These are phyloP conservation scores for Kuraishia molischiana DNA, from an alignment of 805 yeast species.

Conservation along the genomic window DNA sequence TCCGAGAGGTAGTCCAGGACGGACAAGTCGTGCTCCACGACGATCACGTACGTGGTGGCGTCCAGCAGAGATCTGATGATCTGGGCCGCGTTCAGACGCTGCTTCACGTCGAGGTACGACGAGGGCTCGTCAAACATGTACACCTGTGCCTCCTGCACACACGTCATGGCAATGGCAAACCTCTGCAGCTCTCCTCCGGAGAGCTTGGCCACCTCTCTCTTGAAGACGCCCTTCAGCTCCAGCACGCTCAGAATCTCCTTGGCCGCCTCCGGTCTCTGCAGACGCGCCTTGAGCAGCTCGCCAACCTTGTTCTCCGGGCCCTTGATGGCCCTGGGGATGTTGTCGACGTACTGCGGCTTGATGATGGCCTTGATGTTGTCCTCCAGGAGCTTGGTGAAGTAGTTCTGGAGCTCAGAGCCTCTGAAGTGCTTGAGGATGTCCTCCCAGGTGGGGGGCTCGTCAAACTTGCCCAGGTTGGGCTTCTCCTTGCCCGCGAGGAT, in stretches of 20 bases:
- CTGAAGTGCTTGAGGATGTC: conserved; percentile 86
- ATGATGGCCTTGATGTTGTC: conserved; percentile 94
- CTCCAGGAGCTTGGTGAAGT: conserved; percentile 87
- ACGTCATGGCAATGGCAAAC: conserved; percentile 95
- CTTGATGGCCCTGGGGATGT: conserved; percentile 91
- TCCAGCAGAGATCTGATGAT: conserved; percentile 79
- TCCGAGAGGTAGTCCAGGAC: conserved; percentile 96
- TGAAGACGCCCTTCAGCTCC: conserved; percentile 67
- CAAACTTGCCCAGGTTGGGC: conserved; percentile 91
- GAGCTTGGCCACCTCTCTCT: conserved; percentile 81
- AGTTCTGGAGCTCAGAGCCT: conserved; percentile 96
- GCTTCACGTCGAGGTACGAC: conserved; percentile 95
- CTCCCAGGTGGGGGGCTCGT: conserved; percentile 97
- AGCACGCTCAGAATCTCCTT: conserved; percentile 58
- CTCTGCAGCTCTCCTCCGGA: conserved; percentile 99
- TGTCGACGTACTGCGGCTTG: conserved; percentile 98
- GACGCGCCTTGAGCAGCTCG: conserved; percentile 60
- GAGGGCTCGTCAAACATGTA: conserved; percentile 99
- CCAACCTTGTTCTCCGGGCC: conserved; percentile 81
- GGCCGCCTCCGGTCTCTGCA: conserved; percentile 60
- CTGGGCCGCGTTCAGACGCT: conserved; percentile 95
- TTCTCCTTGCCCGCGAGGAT: conserved; percentile 95
- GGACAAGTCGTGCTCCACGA: conserved; percentile 98
- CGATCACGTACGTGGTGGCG: conserved; percentile 78
- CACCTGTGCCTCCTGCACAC: conserved; percentile 90